Conservation (phyloP, 805 yeast genomes). For the Candida hispaniensis region DNA sequence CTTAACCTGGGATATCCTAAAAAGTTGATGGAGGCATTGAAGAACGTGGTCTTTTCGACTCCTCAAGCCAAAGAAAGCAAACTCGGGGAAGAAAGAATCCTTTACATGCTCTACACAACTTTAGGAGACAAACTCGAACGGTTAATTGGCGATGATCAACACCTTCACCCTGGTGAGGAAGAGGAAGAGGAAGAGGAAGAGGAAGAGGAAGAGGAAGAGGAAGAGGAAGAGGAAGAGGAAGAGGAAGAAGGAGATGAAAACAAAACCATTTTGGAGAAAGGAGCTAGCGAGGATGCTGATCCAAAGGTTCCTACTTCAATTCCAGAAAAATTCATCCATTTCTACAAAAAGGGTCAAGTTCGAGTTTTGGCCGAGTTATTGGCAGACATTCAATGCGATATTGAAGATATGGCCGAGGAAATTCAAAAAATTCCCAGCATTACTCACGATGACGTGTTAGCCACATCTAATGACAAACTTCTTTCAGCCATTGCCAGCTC, state of each 20-base stretch:
- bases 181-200: conserved; percentile 5
- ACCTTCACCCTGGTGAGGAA: no score
- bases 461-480: conserved; percentile 2
- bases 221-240: conserved; percentile 2
- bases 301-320: no score
- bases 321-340: conserved; percentile 11
- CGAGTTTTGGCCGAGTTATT: conserved; percentile 11
- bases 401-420: conserved; percentile 1
- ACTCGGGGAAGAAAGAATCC: conserved; percentile 12
- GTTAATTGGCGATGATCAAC: conserved; percentile 11
- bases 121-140: conserved; percentile 12
- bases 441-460: conserved; percentile 7
- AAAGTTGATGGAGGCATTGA: conserved; percentile 7
- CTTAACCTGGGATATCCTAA: conserved; percentile 10
- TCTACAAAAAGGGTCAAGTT: conserved; percentile 12
- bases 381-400: conserved; percentile 10
- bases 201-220: conserved; percentile 5
- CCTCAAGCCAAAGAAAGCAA: conserved; percentile 6
- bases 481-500: conserved; percentile 1
- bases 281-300: no score
- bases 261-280: no score
- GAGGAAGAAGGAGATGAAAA: no score
- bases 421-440: conserved; percentile 4
- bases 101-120: conserved; percentile 9
- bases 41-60: conserved; percentile 12